Percentiles rank a stretch among this genome's conserved stretches.
Conservation (phyloP, 2,329 filamentous ascomycete genomes). For the Pestalotiopsis fici region DNA sequence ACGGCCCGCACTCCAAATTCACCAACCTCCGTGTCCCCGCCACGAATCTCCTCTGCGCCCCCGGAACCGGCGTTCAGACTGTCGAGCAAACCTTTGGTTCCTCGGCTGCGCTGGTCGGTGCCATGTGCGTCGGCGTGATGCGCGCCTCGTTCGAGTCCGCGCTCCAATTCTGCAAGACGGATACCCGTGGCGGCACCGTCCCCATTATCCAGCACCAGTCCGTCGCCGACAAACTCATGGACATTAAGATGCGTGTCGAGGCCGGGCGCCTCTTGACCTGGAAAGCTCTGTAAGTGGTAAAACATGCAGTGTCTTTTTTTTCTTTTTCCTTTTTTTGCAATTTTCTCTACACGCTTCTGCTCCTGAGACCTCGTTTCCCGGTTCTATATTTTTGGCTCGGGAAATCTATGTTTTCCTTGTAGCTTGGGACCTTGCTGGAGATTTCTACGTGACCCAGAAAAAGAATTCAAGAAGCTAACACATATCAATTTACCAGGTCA, state of each 20-base stretch:
- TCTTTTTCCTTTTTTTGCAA: too few species aligned
- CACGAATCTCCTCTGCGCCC: slow-evolving; percentile 45
- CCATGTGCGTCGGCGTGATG: slow-evolving; percentile 56
- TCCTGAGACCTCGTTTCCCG: too few species aligned
- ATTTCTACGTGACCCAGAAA: too few species aligned
- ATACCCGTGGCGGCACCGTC: slow-evolving; percentile 45
- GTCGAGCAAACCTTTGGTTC: slow-evolving; percentile 44
- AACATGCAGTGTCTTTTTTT: too few species aligned
- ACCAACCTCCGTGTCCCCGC: slow-evolving; percentile 47
- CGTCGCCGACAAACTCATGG: slow-evolving; percentile 51
- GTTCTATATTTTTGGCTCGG: too few species aligned
- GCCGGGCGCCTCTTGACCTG: slow-evolving; percentile 50
- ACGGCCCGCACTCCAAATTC: slow-evolving; percentile 50
- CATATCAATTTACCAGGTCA: too few species aligned
- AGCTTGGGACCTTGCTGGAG: too few species aligned
- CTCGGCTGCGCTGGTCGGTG: slow-evolving; percentile 50
- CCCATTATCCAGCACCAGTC: slow-evolving; percentile 48
- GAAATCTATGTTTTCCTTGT: too few species aligned
- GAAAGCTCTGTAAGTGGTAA: slow-evolving; percentile 54
- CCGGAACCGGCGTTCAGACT: slow-evolving; percentile 42
- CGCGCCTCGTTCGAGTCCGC: slow-evolving; percentile 53
- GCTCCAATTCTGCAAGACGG: slow-evolving; percentile 46
- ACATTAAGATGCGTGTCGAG: slow-evolving; percentile 53
- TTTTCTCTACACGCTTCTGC: too few species aligned
- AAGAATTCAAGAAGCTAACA: too few species aligned